Evolutionary conservation across 2,329 filamentous ascomycete species (phyloP).

Genomic region (Diaporthe sp.): DNA sequence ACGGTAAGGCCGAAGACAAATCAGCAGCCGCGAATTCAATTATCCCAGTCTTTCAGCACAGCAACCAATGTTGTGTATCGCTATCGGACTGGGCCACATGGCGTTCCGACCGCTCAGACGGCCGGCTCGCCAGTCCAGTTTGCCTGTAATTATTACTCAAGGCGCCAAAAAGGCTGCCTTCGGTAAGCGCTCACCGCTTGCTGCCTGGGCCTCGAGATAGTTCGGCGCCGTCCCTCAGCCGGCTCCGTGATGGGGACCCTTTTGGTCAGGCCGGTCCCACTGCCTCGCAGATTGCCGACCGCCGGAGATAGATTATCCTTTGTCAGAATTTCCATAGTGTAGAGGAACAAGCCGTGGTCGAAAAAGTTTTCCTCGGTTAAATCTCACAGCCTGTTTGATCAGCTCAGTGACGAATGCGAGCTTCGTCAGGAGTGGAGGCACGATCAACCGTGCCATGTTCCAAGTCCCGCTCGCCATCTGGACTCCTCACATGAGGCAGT

Average conservation of each 20-base stretch:
- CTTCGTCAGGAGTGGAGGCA: conserved; percentile 31
- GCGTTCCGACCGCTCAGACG: conserved; percentile 11
- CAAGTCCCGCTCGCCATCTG: background rate
- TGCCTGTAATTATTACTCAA: conserved; percentile 3
- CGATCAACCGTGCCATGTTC: conserved; percentile 15
- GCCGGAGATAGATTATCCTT: conserved; percentile 17
- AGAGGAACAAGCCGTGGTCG: conserved; percentile 7
- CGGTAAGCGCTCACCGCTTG: conserved; percentile 28
- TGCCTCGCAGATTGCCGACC: conserved; percentile 35
- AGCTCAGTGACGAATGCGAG: conserved; percentile 20
- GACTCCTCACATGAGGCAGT: background rate
- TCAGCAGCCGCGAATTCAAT: background rate
- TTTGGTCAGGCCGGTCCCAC: conserved; percentile 27
- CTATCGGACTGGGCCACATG: conserved; percentile 11
- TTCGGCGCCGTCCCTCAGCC: conserved; percentile 25
- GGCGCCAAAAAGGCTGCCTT: background rate
- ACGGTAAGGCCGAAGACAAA: conserved; percentile 23
- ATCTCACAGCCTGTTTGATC: conserved; percentile 3
- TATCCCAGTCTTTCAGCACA: conserved; percentile 26
- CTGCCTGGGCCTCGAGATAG: background rate
- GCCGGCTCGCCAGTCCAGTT: background rate
- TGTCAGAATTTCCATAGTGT: background rate
- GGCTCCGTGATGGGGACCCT: conserved; percentile 23
- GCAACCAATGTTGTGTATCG: background rate
- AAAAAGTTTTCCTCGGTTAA: conserved; percentile 25